These are phyloP conservation scores for Colletotrichum destructivum DNA, from an alignment of 2,329 filamentous ascomycete species.

Conservation along the genomic window DNA sequence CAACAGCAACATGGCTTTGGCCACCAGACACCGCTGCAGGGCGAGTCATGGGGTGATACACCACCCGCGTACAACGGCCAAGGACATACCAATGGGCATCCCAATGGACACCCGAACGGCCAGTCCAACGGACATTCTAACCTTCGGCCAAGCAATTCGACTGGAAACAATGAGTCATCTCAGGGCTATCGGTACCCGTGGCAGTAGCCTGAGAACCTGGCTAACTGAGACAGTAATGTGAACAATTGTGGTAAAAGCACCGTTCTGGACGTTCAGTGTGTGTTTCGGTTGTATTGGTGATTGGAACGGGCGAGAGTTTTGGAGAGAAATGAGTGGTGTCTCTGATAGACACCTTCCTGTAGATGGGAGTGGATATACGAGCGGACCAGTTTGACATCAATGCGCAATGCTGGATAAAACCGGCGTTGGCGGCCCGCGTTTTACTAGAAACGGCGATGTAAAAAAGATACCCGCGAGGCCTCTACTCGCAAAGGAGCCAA, in stretches of 20 bases:
- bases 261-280: background rate
- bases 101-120: background rate
- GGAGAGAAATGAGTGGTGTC: background rate
- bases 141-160: constrained; percentile 6
- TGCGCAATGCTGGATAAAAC: background rate
- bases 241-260: background rate
- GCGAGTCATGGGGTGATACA: constrained; percentile 9
- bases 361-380: background rate
- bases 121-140: background rate
- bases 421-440: constrained; percentile 27
- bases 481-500: constrained; percentile 8
- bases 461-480: constrained; percentile 43
- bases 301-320: background rate
- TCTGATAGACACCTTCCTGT: background rate
- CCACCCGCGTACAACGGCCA: constrained; percentile 31
- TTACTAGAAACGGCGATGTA: constrained; percentile 42
- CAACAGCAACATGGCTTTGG: constrained; percentile 12
- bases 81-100: background rate
- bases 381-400: background rate
- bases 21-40: constrained; percentile 10
- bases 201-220: constrained; percentile 35
- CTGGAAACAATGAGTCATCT: constrained; percentile 32
- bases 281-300: background rate
- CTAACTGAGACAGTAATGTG: no score
- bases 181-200: constrained; percentile 42